phyloP scores from a whole-genome alignment of 441 rosid species.

The Cnidoscolus chayamansa region DNA sequence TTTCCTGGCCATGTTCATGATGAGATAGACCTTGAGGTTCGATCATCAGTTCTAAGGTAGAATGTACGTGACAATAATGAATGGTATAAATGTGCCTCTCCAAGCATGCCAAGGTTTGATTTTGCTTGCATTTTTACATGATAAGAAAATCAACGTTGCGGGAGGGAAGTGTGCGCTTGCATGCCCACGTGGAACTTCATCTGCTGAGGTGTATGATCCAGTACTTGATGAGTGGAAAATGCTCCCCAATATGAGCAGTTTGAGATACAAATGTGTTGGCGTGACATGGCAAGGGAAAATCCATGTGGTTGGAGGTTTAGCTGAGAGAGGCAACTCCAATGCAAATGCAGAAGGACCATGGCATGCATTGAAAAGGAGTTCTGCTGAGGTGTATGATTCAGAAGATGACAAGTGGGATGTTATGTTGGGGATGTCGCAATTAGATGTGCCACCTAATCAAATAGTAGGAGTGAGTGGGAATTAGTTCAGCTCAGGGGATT shows the following conservation, averaged over 20 bases:
- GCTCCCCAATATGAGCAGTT: slow-evolving; percentile 33
- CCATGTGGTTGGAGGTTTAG: slow-evolving; percentile 44
- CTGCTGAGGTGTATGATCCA: slow-evolving; percentile 44
- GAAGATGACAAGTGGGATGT: slow-evolving; percentile 36
- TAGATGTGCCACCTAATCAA: slow-evolving; percentile 56
- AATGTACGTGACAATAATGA: slow-evolving; percentile 15
- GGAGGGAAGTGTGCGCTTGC: slow-evolving; percentile 31
- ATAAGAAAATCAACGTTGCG: slow-evolving; percentile 33
- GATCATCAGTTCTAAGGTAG: slow-evolving; percentile 32
- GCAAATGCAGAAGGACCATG: slow-evolving; percentile 16
- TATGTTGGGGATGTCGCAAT: slow-evolving; percentile 44
- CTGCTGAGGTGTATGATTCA: slow-evolving; percentile 40
- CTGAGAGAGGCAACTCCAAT: slow-evolving; percentile 23
- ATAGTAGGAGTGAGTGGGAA: slow-evolving; percentile 33
- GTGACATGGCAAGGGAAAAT: slow-evolving; percentile 49
- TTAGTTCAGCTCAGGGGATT: slow-evolving; percentile 49
- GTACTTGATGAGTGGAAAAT: slow-evolving; percentile 33
- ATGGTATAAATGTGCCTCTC: slow-evolving; percentile 32
- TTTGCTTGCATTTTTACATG: slow-evolving; percentile 35
- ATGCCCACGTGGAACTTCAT: slow-evolving; percentile 30
- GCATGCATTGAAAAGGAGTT: slow-evolving; percentile 36
- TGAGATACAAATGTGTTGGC: slow-evolving; percentile 45
- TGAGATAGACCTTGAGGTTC: slow-evolving; percentile 23
- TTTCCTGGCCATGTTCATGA: slow-evolving; percentile 20
- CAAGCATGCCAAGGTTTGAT: slow-evolving; percentile 35